A percentile compares a stretch with the other conserved stretches of the same genome.
Evolutionary conservation across 1,284 basidiomycete species (phyloP).

Genomic region (Cryptococcus wingfieldii): DNA sequence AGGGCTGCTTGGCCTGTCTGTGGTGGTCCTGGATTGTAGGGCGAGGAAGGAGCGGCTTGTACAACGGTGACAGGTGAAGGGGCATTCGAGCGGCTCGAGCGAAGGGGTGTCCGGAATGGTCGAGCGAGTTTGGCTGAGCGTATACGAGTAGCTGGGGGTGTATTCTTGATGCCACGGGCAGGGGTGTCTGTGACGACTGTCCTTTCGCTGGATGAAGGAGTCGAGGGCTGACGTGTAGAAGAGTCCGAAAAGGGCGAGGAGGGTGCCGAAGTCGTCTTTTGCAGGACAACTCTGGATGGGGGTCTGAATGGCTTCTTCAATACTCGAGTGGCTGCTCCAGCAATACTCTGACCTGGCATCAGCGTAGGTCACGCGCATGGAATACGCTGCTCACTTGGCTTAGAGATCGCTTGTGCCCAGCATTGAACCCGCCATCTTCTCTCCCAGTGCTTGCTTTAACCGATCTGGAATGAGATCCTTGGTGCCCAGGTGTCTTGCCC

Average conservation of each 20-base stretch:
- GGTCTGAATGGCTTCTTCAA: constrained; percentile 41
- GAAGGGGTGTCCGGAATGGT: constrained; percentile 30
- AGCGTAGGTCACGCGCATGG: not conserved
- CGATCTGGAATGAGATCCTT: constrained; percentile 25
- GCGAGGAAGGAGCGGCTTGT: not conserved
- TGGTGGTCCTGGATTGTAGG: not conserved
- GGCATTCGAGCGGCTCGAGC: constrained; percentile 6
- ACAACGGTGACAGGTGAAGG: constrained; percentile 7
- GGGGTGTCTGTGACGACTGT: not conserved
- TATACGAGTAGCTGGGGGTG: not conserved
- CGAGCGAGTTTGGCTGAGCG: constrained; percentile 8
- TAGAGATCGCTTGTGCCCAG: constrained; percentile 13
- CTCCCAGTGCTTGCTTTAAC: constrained; percentile 1
- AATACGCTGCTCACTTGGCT: constrained; percentile 17
- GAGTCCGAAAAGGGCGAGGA: not conserved
- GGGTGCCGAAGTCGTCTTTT: not conserved
- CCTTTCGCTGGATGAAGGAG: not conserved
- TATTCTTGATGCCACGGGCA: not conserved
- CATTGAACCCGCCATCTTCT: not conserved
- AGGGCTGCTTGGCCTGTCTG: constrained; percentile 8
- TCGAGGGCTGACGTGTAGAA: not conserved
- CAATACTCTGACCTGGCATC: constrained; percentile 14
- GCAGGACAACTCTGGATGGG: constrained; percentile 13
- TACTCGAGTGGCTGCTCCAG: constrained; percentile 18
- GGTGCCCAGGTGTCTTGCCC: constrained; percentile 34